phyloP scores from a whole-genome alignment of 805 yeast species.

The Saccharomycopsis microspora region DNA sequence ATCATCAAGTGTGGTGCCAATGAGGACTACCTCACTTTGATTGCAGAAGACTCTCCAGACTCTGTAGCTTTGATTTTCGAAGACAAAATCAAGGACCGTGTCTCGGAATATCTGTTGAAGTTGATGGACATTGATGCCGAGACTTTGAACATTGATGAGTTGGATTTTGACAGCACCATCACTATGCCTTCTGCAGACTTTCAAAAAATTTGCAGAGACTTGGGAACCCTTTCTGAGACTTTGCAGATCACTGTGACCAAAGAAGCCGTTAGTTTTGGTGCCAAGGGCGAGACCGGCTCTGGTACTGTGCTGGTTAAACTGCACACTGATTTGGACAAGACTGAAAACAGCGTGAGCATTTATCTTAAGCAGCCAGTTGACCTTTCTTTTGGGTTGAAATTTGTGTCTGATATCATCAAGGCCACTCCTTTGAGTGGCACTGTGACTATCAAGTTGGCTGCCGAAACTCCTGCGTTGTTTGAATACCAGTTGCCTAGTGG shows the following conservation, averaged over 20 bases:
- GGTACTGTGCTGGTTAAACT: slow-evolving; percentile 86
- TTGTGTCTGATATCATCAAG: slow-evolving; percentile 82
- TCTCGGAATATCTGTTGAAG: slow-evolving; percentile 83
- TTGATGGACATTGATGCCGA: slow-evolving; percentile 96
- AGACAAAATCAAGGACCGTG: slow-evolving; percentile 82
- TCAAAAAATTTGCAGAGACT: slow-evolving; percentile 80
- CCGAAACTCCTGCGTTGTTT: slow-evolving; percentile 86
- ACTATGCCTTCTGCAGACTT: slow-evolving; percentile 84
- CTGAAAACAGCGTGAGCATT: slow-evolving; percentile 64
- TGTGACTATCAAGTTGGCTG: slow-evolving; percentile 79
- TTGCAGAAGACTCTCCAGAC: slow-evolving; percentile 86
- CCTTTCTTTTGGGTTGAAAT: slow-evolving; percentile 84
- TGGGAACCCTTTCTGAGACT: slow-evolving; percentile 79
- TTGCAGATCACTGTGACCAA: slow-evolving; percentile 78
- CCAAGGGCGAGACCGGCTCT: slow-evolving; percentile 86
- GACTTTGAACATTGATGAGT: slow-evolving; percentile 84
- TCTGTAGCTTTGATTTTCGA: slow-evolving; percentile 74
- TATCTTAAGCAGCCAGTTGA: slow-evolving; percentile 80
- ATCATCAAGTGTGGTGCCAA: slow-evolving; percentile 86
- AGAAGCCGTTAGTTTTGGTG: slow-evolving; percentile 79
- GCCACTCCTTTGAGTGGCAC: slow-evolving; percentile 70
- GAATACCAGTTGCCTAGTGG: slow-evolving; percentile 90
- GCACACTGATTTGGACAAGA: slow-evolving; percentile 65
- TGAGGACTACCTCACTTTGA: slow-evolving; percentile 75
- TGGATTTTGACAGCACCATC: slow-evolving; percentile 79